Evolutionary conservation across 345 rosid genomes (phyloP).

Genomic region (Melaleuca alternifolia): DNA sequence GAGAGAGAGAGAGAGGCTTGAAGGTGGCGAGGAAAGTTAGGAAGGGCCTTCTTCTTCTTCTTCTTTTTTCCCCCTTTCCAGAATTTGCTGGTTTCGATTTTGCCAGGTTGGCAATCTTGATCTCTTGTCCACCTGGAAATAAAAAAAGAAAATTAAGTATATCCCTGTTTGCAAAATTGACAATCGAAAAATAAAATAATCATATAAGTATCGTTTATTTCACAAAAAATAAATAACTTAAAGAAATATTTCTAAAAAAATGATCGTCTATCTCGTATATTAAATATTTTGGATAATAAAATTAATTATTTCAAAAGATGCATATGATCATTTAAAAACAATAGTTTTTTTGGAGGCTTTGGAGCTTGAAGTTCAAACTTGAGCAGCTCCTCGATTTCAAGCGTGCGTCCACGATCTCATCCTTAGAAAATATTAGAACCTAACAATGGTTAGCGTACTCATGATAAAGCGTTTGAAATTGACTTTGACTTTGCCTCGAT

Average conservation of each 20-base stretch:
- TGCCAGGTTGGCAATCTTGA: not conserved
- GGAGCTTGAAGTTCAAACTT: too few relatives aligned
- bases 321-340: accelerated
- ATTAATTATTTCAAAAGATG: accelerated
- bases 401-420: not conserved
- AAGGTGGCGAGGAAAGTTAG: not conserved
- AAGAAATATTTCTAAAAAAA: not conserved
- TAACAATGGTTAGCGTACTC: not conserved
- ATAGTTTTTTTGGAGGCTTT: too few relatives aligned
- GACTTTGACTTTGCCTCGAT: not conserved
- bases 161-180: not conserved
- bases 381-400: not conserved
- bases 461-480: not conserved
- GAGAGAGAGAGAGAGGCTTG: not conserved
- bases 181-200: not conserved
- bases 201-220: not conserved
- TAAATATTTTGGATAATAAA: accelerated
- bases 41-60: not conserved
- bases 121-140: not conserved
- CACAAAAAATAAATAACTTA: accelerated
- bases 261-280: not conserved
- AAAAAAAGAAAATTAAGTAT: not conserved
- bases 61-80: not conserved
- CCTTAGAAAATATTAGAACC: not conserved
- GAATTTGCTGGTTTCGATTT: not conserved